Evolutionary conservation across 352 stramenopile genomes (phyloP), one percentile per base, ranked within the genome.

Genomic region (Phytophthora citrophthora): DNA sequence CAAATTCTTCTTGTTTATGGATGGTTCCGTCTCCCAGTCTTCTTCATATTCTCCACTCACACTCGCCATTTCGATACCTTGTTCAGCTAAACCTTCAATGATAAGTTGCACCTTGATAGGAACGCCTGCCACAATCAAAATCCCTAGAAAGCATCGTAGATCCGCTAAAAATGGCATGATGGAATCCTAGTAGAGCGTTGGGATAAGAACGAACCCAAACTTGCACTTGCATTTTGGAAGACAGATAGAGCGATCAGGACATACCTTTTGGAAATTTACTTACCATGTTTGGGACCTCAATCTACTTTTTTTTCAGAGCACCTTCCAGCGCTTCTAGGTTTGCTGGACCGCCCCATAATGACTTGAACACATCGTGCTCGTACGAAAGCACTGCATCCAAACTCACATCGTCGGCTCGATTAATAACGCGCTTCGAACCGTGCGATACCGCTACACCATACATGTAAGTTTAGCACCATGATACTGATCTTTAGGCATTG

Each of bases 291-390:
- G 8, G 29, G 8, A 32, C 6, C 29, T 32, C 29, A 32, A 32
- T 71, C 16, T 49, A 55, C 26, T 77, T 79, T 13, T 68, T 74
- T 64, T 76, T 78, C 4, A 89, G 44, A 44, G 76, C 70, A 36
- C 56, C 62, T 45, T 89, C 74, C 4, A 94, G 67, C 1, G 86
- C 86, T n/a, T 79, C 65, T 9, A 91, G 61, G 54, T 94, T 94
- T 13, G 80, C 74, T n/a, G 83, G 82, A 7, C 86, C 86, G 15
- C 83, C 86, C 86, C 86, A 94, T 13, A 94, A 67, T 10, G 72
- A 76, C 32, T 72, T 79, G 58, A 94, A 94, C 4, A 92, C 70
- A 12, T 72, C 63, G 24, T 88, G 82, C 46, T 94, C 86, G 36
- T 79, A 84, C 20, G 69, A 79, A 15, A 90, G 65, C 23, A 91